Base-by-base conservation (phyloP, 139 green algal species). In the Picochlorum sp. region DNA sequence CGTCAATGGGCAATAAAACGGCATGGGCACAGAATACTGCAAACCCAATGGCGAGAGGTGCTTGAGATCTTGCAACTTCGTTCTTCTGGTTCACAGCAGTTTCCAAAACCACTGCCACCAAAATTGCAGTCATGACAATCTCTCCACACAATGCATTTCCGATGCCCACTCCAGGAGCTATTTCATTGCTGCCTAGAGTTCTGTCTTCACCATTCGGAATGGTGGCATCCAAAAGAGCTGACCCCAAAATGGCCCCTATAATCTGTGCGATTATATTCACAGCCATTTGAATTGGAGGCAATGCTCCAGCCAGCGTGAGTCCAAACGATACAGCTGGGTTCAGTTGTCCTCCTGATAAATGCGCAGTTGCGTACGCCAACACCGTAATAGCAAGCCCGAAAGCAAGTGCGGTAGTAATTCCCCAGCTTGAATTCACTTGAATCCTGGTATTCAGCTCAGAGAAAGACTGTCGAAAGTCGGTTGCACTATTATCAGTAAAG, bases 381-480 rank as follows among this genome's bases (percentile, higher is more conserved):
- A 74, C 67, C 5, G 59, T 74, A 47, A 74, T 74, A 16, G 67
- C 44, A n/a, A 74, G 22, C 2, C 67, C 67, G 25, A 74, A 74
- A 6, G 67, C 67, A 8, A 74, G 32, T 3, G 67, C 67, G 1
- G 66, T 74, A 10, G 24, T 61, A 50, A 67, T 3, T n/a, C 50
- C 45, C 29, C 47, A 73, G n/a, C 14, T 39, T 33, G 33, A 7
- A 22, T 20, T 53, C 13, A 26, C 12, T 2, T 40, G 20, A 24
- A 54, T 35, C 2, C 28, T 39, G 20, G 50, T 22, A 55, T 55
- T 50, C n/a, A 59, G 24, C 35, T 71, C 41, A 20, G 44, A 41
- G 10, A 71, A 43, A n/a, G 32, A 7, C 7, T 25, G 20, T 33
- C 26, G 1, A 18, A 24, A 18, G 29, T 9, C 9, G 7, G 10